These are phyloP conservation scores for Streptanthus diversifolius DNA, from an alignment of 345 rosid species.

Conservation along the genomic window DNA sequence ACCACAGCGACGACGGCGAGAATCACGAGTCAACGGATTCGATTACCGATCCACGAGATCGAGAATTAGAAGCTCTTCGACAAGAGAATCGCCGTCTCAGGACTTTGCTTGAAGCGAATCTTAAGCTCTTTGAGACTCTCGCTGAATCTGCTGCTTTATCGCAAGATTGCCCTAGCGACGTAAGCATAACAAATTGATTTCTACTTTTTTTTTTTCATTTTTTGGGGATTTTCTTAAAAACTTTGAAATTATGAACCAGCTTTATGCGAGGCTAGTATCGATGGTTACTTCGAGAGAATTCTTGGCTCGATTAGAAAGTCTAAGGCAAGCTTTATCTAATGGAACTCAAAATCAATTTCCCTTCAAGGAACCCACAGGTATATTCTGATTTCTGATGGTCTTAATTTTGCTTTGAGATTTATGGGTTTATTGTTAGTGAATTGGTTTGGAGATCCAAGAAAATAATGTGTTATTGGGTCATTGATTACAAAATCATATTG, in stretches of 20 bases:
- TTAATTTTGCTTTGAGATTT: background rate
- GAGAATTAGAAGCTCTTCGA: constrained; percentile 54
- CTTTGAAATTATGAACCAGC: constrained; percentile 31
- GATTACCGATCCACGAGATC: constrained; percentile 33
- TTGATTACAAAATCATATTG: too few species aligned
- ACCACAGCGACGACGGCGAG: constrained; percentile 18
- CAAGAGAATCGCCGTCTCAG: constrained; percentile 64
- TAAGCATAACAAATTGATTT: constrained; percentile 32
- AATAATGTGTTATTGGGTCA: background rate
- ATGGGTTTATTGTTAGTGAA: background rate
- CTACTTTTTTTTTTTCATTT: background rate
- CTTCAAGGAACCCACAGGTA: constrained; percentile 80
- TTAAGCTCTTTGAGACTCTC: constrained; percentile 63
- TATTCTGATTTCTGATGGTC: background rate
- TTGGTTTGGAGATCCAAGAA: background rate
- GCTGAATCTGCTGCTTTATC: constrained; percentile 60
- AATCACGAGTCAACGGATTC: constrained; percentile 10
- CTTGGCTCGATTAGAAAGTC: constrained; percentile 51
- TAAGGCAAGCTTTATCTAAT: constrained; percentile 44
- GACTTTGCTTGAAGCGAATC: constrained; percentile 62
- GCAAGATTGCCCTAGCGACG: constrained; percentile 76
- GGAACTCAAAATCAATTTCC: constrained; percentile 62
- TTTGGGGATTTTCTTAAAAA: background rate
- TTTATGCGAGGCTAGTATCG: constrained; percentile 54
- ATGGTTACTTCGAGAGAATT: constrained; percentile 71